Evolutionary conservation across 2,329 filamentous ascomycete species (phyloP).

Genomic region (Xylariaceae sp.): DNA sequence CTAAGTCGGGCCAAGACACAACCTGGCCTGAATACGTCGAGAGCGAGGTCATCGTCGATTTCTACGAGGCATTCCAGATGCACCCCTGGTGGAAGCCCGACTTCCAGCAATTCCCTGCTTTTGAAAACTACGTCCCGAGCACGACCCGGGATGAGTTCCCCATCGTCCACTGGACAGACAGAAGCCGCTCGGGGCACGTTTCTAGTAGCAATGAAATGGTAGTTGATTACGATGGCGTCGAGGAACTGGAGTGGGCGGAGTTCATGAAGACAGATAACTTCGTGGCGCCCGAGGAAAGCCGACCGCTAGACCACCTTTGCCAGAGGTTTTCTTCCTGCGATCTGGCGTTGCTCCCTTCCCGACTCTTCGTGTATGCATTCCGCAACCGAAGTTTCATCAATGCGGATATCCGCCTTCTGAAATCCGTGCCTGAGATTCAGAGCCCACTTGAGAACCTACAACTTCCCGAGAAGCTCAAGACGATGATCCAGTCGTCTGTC

Average conservation of each 20-base stretch:
- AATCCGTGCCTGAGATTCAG: constrained; percentile 11
- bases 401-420: constrained; percentile 14
- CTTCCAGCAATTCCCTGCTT: constrained; percentile 15
- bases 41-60: constrained; percentile 17
- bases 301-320: constrained; percentile 6
- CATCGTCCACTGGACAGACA: constrained; percentile 16
- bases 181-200: constrained; percentile 6
- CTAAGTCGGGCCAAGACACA: constrained; percentile 10
- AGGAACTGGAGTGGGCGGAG: constrained; percentile 15
- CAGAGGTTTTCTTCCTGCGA: constrained; percentile 12
- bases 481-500: constrained; percentile 18
- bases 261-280: constrained; percentile 12
- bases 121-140: constrained; percentile 13
- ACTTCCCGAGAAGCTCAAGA: constrained; percentile 18
- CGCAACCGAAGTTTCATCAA: constrained; percentile 17
- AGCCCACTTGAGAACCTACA: constrained; percentile 16
- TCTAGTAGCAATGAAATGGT: constrained; percentile 12
- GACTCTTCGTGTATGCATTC: constrained; percentile 17
- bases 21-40: constrained; percentile 17
- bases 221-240: constrained; percentile 15
- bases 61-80: constrained; percentile 16
- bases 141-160: constrained; percentile 13
- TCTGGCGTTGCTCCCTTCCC: constrained; percentile 14
- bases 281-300: constrained; percentile 6
- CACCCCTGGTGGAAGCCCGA: constrained; percentile 17